Evolutionary conservation across 148 eudicot species (phyloP).

Genomic region (Arctostaphylos glauca): DNA sequence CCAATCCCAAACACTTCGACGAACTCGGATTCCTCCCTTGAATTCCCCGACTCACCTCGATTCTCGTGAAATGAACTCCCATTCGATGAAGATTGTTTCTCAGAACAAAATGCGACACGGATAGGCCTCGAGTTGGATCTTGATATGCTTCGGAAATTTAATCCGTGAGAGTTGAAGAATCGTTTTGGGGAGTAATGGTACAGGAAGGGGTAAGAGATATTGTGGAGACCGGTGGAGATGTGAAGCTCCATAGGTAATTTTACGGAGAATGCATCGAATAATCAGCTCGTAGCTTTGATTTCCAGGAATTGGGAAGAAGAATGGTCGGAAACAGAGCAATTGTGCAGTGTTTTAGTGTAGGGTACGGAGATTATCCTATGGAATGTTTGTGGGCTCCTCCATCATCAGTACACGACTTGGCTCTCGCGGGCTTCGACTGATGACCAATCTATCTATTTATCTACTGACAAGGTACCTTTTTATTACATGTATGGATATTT

Average conservation of each 20-base stretch:
- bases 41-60: neutral
- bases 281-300: neutral
- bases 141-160: neutral
- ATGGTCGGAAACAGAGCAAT: neutral
- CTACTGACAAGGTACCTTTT: no score
- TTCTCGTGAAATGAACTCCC: neutral
- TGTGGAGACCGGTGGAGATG: neutral
- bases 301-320: neutral
- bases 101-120: neutral
- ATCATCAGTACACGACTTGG: no score
- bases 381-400: no score
- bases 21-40: constrained; percentile 8
- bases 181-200: neutral
- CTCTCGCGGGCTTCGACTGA: no score
- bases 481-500: no score
- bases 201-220: neutral
- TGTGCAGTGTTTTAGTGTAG: no score
- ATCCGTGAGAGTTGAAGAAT: neutral
- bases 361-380: no score
- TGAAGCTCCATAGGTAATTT: neutral
- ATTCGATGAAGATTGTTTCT: neutral
- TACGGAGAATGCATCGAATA: neutral
- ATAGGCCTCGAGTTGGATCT: neutral
- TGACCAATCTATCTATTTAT: no score
- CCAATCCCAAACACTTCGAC: constrained; percentile 49